A percentile compares a stretch with the other conserved stretches of the same genome.
phyloP scores from a whole-genome alignment of 805 yeast genomes.

The Metschnikowia picachoensis region DNA sequence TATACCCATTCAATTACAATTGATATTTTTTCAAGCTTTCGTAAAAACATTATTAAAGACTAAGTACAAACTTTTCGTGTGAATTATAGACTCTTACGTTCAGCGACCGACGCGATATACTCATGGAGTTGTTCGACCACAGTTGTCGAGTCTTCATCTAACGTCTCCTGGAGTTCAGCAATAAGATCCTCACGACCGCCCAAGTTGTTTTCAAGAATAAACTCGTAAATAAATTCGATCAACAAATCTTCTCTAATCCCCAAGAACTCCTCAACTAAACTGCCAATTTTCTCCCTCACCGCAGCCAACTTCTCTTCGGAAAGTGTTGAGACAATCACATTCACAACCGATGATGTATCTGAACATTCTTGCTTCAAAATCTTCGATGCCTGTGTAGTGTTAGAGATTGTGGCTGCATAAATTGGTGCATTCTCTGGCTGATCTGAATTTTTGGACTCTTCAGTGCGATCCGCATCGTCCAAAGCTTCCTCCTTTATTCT shows the following conservation, averaged over 20 bases:
- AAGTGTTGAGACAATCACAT: background rate
- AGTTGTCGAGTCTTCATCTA: slow-evolving; percentile 46
- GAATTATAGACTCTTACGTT: background rate
- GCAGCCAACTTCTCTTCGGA: slow-evolving; percentile 12
- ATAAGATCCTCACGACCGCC: slow-evolving; percentile 33
- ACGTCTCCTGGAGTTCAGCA: slow-evolving; percentile 46
- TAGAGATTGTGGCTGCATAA: background rate
- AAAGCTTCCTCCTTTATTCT: slow-evolving; percentile 39
- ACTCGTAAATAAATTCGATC: slow-evolving; percentile 39
- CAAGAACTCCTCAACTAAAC: slow-evolving; percentile 46
- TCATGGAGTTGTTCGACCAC: slow-evolving; percentile 36
- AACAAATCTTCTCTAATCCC: slow-evolving; percentile 53
- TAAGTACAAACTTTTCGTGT: background rate
- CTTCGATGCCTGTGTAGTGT: background rate
- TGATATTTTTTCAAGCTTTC: too few relatives aligned
- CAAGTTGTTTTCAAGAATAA: slow-evolving; percentile 30
- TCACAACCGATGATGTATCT: background rate
- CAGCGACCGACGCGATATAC: slow-evolving; percentile 3
- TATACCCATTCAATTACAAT: slow-evolving; percentile 3
- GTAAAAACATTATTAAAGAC: background rate
- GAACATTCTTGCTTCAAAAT: background rate
- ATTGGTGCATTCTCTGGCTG: background rate
- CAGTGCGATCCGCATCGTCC: slow-evolving; percentile 41
- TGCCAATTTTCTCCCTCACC: slow-evolving; percentile 36
- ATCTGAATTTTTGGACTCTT: slow-evolving; percentile 18